phyloP scores from a whole-genome alignment of 306 rosid species.

The Pachyrhizus erosus region DNA sequence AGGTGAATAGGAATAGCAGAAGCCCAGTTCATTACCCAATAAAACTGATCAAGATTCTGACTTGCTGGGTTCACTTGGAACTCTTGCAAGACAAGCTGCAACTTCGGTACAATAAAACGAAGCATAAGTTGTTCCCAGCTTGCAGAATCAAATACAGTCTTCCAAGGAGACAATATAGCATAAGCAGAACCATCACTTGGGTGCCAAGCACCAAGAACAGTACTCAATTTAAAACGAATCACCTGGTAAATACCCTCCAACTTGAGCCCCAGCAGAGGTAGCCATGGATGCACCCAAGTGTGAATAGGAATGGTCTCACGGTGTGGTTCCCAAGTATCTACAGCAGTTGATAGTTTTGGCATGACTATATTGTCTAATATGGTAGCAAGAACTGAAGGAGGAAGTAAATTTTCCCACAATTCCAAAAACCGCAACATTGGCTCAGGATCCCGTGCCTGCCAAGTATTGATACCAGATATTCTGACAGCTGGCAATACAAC shows the following conservation, averaged over 20 bases:
- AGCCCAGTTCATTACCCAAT: constrained; percentile 93
- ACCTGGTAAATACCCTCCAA: constrained; percentile 78
- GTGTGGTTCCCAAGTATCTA: constrained; percentile 91
- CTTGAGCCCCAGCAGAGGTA: constrained; percentile 79
- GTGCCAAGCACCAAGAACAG: constrained; percentile 94
- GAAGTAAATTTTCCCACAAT: constrained; percentile 82
- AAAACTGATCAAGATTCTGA: constrained; percentile 86
- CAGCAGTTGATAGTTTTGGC: constrained; percentile 85
- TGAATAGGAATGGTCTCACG: constrained; percentile 92
- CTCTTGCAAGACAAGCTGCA: constrained; percentile 87
- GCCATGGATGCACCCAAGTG: constrained; percentile 97
- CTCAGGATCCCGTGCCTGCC: constrained; percentile 96
- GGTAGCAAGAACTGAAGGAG: constrained; percentile 64
- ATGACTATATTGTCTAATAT: constrained; percentile 74
- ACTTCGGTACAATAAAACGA: constrained; percentile 84
- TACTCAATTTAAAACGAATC: constrained; percentile 82
- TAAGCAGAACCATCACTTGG: constrained; percentile 88
- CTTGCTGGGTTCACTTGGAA: constrained; percentile 86
- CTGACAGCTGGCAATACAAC: constrained; percentile 91
- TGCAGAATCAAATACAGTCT: constrained; percentile 73
- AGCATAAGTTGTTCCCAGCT: constrained; percentile 96
- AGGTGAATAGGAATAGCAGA: constrained; percentile 78
- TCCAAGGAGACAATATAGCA: constrained; percentile 91
- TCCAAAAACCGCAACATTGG: constrained; percentile 88
- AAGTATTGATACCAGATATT: constrained; percentile 81